Evolutionary conservation across 2,329 filamentous ascomycete genomes (phyloP).

Genomic region (Claviceps digitariae): DNA sequence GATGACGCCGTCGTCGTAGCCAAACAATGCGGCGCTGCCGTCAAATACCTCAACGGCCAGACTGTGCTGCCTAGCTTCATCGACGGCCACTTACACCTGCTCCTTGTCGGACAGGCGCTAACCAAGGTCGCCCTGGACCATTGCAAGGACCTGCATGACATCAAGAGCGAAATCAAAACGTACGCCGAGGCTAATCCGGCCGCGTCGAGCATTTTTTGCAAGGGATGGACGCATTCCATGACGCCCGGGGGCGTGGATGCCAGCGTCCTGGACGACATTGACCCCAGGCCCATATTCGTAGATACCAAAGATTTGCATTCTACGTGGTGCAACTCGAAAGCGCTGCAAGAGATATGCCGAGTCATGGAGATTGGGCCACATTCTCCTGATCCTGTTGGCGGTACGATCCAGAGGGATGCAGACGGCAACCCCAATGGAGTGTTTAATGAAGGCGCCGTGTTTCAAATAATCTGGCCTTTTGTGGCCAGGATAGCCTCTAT

Average conservation of each 20-base stretch:
- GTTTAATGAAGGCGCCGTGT: conserved; percentile 36
- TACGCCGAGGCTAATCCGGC: conserved; percentile 34
- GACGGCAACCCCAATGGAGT: conserved; percentile 35
- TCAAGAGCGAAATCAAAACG: conserved; percentile 29
- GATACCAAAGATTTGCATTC: conserved; percentile 44
- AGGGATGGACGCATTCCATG: conserved; percentile 42
- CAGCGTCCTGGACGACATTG: conserved; percentile 33
- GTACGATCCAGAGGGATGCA: conserved; percentile 36
- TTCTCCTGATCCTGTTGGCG: conserved; percentile 34
- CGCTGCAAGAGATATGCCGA: conserved; percentile 27
- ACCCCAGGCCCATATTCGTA: conserved; percentile 40
- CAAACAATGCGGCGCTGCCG: conserved; percentile 10
- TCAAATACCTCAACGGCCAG: conserved; percentile 17
- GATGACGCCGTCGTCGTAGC: conserved; percentile 13
- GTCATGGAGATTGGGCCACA: conserved; percentile 26
- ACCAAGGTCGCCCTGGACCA: conserved; percentile 34
- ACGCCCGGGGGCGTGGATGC: conserved; percentile 31
- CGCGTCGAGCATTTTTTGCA: conserved; percentile 35
- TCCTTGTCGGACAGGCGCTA: conserved; percentile 39
- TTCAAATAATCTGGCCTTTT: conserved; percentile 42
- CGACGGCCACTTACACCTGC: conserved; percentile 43
- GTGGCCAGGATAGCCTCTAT: conserved; percentile 32
- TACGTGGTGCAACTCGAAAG: conserved; percentile 41
- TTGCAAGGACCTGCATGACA: conserved; percentile 35
- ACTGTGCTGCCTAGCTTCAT: conserved; percentile 41